A percentile compares a stretch with the other conserved stretches of the same genome.
These are phyloP conservation scores for Chiua sp. DNA, from an alignment of 1,284 basidiomycete genomes.

Conservation along the genomic window DNA sequence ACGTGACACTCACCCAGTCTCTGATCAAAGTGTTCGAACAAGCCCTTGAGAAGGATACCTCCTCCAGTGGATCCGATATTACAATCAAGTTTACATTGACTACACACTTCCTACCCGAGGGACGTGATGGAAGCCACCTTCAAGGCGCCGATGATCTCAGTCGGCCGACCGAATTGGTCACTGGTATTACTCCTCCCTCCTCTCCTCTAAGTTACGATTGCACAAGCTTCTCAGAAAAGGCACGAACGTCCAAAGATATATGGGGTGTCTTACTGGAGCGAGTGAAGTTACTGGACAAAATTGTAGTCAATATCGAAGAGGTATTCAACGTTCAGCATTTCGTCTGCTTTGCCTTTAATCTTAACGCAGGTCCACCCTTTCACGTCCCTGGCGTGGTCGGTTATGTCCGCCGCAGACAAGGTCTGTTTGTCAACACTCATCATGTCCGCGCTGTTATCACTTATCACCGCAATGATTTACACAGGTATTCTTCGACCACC, in stretches of 20 bases:
- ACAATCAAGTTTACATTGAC: neutral
- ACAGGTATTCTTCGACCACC: conserved; percentile 8
- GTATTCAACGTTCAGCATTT: neutral
- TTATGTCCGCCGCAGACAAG: neutral
- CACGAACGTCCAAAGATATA: neutral
- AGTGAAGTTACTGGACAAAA: neutral
- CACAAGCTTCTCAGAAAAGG: neutral
- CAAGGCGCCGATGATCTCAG: neutral
- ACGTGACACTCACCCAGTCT: neutral
- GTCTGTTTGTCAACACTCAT: neutral
- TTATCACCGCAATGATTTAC: neutral
- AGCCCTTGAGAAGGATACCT: neutral
- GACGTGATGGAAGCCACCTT: neutral
- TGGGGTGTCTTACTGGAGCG: neutral
- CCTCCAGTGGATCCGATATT: neutral
- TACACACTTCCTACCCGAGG: neutral
- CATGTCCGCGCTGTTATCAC: neutral
- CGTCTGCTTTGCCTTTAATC: neutral
- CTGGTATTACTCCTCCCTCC: neutral
- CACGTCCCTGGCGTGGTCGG: neutral
- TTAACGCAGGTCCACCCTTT: neutral
- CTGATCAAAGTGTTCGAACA: conserved; percentile 2
- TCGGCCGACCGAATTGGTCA: neutral
- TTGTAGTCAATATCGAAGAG: neutral
- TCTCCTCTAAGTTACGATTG: neutral